Evolutionary conservation across 306 rosid species (phyloP).

Genomic region (Abrus precatorius): DNA sequence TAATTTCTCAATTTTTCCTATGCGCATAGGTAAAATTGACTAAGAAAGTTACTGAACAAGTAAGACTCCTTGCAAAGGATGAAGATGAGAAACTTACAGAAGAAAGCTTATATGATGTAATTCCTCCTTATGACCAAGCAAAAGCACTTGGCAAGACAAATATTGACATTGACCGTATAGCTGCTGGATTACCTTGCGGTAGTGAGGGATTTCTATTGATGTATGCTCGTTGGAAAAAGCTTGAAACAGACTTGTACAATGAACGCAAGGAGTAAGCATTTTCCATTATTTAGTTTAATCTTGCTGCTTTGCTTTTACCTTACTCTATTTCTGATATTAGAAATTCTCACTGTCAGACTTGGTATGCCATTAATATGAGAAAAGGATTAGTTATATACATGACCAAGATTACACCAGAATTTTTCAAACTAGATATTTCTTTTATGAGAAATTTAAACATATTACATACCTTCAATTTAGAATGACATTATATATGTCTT

Average conservation of each 20-base stretch:
- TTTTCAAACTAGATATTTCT: constrained; percentile 37
- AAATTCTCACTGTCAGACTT: constrained; percentile 20
- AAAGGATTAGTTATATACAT: constrained; percentile 29
- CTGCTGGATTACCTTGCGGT: constrained; percentile 98
- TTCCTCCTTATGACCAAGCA: constrained; percentile 97
- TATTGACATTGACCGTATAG: constrained; percentile 93
- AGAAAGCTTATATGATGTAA: constrained; percentile 73
- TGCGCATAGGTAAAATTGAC: constrained; percentile 74
- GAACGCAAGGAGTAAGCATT: constrained; percentile 92
- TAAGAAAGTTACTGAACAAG: constrained; percentile 98
- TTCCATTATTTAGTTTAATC: constrained; percentile 32
- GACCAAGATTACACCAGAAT: constrained; percentile 24
- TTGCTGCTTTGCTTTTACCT: constrained; percentile 19
- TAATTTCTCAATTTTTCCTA: constrained; percentile 34
- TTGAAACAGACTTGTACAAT: constrained; percentile 90
- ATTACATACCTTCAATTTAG: constrained; percentile 2
- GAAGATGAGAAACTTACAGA: constrained; percentile 83
- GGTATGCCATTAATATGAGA: constrained; percentile 16
- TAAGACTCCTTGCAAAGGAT: constrained; percentile 79
- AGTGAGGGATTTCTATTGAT: constrained; percentile 97
- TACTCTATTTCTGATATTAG: constrained; percentile 39
- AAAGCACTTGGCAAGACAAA: constrained; percentile 97
- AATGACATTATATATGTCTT: constrained; percentile 15
- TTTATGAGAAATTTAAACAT: constrained; percentile 37
- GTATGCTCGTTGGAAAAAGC: constrained; percentile 99